Conservation (phyloP, 495 filamentous ascomycete species). For the Hypoxylon rickii region DNA sequence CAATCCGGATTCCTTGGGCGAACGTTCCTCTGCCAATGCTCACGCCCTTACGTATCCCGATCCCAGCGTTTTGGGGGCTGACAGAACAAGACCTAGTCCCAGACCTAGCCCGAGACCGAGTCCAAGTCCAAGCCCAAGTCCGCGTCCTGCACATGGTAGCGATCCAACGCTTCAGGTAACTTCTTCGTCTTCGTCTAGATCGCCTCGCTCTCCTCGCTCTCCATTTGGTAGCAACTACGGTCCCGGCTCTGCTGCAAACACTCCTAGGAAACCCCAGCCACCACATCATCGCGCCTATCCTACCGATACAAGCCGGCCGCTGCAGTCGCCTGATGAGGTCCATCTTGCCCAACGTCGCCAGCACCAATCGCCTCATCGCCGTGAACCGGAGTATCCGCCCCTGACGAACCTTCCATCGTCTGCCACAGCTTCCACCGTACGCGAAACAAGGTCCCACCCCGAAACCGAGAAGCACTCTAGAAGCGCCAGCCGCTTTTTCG, state of each 20-base stretch:
- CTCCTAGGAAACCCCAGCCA: conserved; percentile 25
- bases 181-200: conserved; percentile 46
- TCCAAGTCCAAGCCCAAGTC: conserved; percentile 16
- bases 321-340: conserved; percentile 46
- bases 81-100: conserved; percentile 33
- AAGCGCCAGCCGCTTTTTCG: conserved; percentile 47
- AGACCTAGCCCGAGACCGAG: conserved; percentile 18
- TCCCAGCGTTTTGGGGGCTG: conserved; percentile 20
- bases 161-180: conserved; percentile 42
- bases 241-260: background rate
- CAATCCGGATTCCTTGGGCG: conserved; percentile 41
- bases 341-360: conserved; percentile 34
- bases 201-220: conserved; percentile 58
- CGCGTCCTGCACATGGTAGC: conserved; percentile 29
- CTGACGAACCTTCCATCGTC: conserved; percentile 29
- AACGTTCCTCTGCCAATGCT: conserved; percentile 37
- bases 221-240: conserved; percentile 53
- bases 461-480: conserved; percentile 37
- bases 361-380: conserved; percentile 34
- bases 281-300: conserved; percentile 35
- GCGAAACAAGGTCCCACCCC: conserved; percentile 20
- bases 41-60: conserved; percentile 28
- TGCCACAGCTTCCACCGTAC: conserved; percentile 10
- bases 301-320: conserved; percentile 37
- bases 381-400: conserved; percentile 23